Evolutionary conservation across 225 moss, liverwort and hornwort genomes (phyloP), one percentile per base, ranked within the genome.

Genomic region (Polytrichum formosum): DNA sequence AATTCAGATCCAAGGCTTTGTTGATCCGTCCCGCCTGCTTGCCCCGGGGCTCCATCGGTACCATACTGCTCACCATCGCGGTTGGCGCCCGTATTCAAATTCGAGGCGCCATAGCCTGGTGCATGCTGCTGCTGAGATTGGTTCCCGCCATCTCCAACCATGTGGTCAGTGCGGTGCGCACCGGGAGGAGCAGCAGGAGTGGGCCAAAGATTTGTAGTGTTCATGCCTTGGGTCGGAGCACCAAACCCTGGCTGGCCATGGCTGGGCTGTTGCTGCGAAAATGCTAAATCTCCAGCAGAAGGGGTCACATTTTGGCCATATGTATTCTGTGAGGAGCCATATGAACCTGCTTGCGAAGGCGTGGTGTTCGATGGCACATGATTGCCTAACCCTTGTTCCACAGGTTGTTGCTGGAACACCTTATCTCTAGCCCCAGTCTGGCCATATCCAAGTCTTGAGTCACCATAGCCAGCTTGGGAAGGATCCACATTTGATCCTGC

Each of bases 181-280:
- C 81, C 70, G 4, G 78, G 20, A 23, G 74, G 81, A 20, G 67
- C 0, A 0, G 33, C 4, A 18, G 74, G 76, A 0, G 8, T 0
- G 0, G 73, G 74, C 85, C 81, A 82, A 0, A 74, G 1, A 4
- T 0, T 54, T 0, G 22, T 9, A 4, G 68, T 71, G 0, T 33
- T 7, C 1, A 72, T 59, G 0, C 75, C 78, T 7, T 55, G 16
- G 0, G 79, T 67, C 0, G 71, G 30, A n/a, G 21, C 72, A 1
- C 72, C 84, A 4, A 80, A 77, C 1, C 63, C 72, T 0, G 64
- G 18, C 18, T 84, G 66, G 0, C 77, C 80, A 18, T 80, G 75
- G 1, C 75, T 72, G 6, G 77, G 69, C 5, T 83, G 77, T 0
- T 61, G 71, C 1, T 9, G 54, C 0, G 73, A 70, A 2, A 65